A percentile compares a stretch with the other conserved stretches of the same genome.
Evolutionary conservation across 1,284 basidiomycete genomes (phyloP).

Genomic region (Puccinia horiana): DNA sequence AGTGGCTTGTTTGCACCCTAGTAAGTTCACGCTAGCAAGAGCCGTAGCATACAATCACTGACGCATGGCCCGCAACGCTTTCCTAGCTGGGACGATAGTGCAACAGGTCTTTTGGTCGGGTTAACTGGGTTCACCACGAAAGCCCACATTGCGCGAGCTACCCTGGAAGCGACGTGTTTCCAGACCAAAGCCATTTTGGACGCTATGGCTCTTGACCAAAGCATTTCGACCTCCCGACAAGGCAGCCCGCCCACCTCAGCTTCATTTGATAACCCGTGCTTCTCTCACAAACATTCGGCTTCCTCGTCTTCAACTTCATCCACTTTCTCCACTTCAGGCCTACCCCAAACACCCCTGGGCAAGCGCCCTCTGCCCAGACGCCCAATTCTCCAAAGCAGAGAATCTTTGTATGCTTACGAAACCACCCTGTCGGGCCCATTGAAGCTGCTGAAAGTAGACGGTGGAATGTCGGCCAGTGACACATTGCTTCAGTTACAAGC

Average conservation of each 20-base stretch:
- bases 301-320: conserved; percentile 24
- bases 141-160: conserved; percentile 88
- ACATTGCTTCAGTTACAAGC: conserved; percentile 88
- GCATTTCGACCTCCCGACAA: neutral
- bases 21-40: neutral
- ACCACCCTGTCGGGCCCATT: conserved; percentile 62
- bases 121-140: conserved; percentile 90
- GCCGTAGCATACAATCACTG: neutral
- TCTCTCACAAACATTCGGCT: neutral
- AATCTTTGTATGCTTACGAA: neutral
- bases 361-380: neutral
- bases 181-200: conserved; percentile 93
- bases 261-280: neutral
- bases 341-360: conserved; percentile 7
- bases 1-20: conserved; percentile 80
- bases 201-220: conserved; percentile 83
- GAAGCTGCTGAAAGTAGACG: conserved; percentile 85
- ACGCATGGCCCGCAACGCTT: neutral
- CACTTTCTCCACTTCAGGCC: neutral
- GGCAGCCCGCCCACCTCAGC: neutral
- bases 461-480: conserved; percentile 62
- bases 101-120: conserved; percentile 79
- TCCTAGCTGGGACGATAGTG: conserved; percentile 80
- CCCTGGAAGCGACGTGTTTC: conserved; percentile 76
- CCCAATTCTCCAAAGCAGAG: conserved; percentile 54